Evolutionary conservation across 257 asterid species (phyloP), one percentile per base, ranked within the genome.

Genomic region (Phtheirospermum japonicum): DNA sequence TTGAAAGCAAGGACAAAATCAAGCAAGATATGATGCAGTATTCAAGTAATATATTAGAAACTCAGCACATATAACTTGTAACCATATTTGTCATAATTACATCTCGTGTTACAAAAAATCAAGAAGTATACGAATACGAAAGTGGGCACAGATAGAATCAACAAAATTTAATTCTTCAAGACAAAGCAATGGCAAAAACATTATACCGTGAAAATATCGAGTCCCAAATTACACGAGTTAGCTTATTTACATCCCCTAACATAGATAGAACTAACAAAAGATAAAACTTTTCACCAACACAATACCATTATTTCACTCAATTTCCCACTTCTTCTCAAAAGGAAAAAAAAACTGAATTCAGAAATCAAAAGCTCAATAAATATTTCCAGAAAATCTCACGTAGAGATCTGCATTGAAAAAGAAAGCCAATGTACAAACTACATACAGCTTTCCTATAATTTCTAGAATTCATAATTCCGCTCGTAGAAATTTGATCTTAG

Each of bases 31-130:
- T 45, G 14, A 54, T 18, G 42, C 49, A 45, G 7, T 46, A 56
- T 31, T 55, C 46, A 66, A 56, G 49, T 20, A 17, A 42, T 30
- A 1, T 23, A 1, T 57, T 5, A 31, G 50, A 63, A 63, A 49
- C 50, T 19, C 14, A 20, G 37, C 33, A n/a, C 54, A 23, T 7
- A 0, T 12, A 32, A 31, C 32, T 16, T 7, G 26, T 16, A 16
- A 18, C 34, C 13, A 23, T 30, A 4, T 37, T 34, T 31, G 14
- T 45, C 18, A 30, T 9, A 13, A 61, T 3, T 34, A 51, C 61
- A 63, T 3, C 39, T 39, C 9, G 18, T 43, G 26, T 5, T 14
- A 11, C 16, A 45, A 8, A 26, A 17, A 1, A 14, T 0, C 11
- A 46, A 2, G 53, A 6, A n/a, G 17, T 16, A 17, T 2, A 46